Conservation (phyloP, 805 yeast species). For the Kockiozyma suomiensis region DNA sequence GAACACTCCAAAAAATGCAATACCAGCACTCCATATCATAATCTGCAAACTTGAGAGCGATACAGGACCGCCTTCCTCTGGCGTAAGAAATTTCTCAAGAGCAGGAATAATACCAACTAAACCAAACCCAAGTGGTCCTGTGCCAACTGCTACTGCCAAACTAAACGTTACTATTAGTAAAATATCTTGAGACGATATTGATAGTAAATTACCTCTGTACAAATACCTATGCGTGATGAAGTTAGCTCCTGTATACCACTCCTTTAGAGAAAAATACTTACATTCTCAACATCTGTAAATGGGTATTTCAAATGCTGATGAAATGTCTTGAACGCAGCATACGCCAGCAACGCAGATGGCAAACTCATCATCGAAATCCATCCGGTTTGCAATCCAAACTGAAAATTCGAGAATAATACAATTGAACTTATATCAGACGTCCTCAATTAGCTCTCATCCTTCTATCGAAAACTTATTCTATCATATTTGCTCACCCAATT, state of each 20-base stretch:
- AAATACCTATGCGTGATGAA: slow-evolving; percentile 27
- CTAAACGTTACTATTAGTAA: slow-evolving; percentile 59
- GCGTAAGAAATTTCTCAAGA: slow-evolving; percentile 79
- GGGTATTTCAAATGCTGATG: slow-evolving; percentile 43
- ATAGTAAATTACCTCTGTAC: slow-evolving; percentile 33
- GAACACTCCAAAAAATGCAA: slow-evolving; percentile 93
- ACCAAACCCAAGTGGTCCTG: slow-evolving; percentile 95
- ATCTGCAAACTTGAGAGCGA: slow-evolving; percentile 55
- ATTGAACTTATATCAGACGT: slow-evolving; percentile 50
- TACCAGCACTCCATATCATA: slow-evolving; percentile 78
- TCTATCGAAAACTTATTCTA: not conserved
- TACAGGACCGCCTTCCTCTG: slow-evolving; percentile 66
- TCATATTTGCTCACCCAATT: slow-evolving; percentile 72
- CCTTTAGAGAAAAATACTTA: slow-evolving; percentile 46
- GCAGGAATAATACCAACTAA: slow-evolving; percentile 96
- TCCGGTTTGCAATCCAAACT: slow-evolving; percentile 95
- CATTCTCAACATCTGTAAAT: slow-evolving; percentile 90
- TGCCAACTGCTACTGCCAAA: slow-evolving; percentile 94
- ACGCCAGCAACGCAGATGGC: slow-evolving; percentile 89
- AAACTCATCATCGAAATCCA: slow-evolving; percentile 99
- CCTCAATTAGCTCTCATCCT: not conserved
- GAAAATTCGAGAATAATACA: slow-evolving; percentile 86
- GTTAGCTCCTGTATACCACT: not conserved
- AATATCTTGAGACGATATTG: not conserved
- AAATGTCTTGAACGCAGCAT: slow-evolving; percentile 71